Evolutionary conservation across 768 basidiomycete genomes (phyloP).

Genomic region (Mycena epipterygia): DNA sequence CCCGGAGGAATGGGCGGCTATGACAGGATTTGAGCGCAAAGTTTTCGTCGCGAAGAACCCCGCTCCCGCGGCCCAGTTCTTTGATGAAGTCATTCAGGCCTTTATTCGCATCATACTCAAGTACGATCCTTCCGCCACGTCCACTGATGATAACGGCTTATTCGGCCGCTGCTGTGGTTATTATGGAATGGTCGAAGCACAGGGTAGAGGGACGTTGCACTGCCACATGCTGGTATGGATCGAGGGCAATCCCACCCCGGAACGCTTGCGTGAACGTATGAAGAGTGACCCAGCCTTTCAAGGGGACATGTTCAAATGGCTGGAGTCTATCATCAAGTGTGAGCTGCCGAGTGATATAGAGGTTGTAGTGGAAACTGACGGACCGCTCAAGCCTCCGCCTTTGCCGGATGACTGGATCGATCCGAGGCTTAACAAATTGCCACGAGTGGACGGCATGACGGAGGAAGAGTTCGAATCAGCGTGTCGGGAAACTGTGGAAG

Average conservation of each 20-base stretch:
- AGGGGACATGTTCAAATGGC: background rate
- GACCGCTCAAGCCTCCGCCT: too few species aligned
- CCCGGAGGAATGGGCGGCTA: constrained; percentile 11
- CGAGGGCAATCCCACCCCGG: background rate
- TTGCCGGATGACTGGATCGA: background rate
- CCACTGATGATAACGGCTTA: background rate
- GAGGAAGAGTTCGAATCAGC: too few species aligned
- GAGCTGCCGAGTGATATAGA: background rate
- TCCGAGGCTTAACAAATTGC: too few species aligned
- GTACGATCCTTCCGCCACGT: background rate
- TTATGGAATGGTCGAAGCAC: constrained; percentile 6
- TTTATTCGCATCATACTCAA: background rate
- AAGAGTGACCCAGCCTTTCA: background rate
- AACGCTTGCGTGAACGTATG: background rate
- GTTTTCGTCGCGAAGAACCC: background rate
- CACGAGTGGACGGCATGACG: background rate
- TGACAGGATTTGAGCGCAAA: background rate
- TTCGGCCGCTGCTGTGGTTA: background rate
- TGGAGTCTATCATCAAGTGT: background rate
- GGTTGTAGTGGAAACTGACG: too few species aligned
- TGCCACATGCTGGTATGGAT: constrained; percentile 43
- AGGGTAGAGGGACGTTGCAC: constrained; percentile 46
- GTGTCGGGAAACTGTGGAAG: background rate
- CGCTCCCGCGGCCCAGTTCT: background rate
- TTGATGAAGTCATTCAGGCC: background rate